These are phyloP conservation scores for Paramecium biaurelia DNA, from an alignment of 73 alveolate genomes.

Conservation along the genomic window DNA sequence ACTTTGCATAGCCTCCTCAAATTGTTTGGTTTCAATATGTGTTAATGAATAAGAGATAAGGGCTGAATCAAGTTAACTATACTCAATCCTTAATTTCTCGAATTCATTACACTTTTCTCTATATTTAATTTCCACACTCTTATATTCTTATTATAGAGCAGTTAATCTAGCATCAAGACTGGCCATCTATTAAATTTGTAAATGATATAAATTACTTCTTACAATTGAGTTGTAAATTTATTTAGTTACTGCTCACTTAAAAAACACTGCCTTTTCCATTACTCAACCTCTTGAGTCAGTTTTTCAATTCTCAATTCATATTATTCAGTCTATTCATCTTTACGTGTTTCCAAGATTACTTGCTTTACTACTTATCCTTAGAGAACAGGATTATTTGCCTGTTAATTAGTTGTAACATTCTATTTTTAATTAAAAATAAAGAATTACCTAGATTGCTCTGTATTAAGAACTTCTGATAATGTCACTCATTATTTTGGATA, in stretches of 20 bases:
- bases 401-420: background rate
- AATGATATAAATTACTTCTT: background rate
- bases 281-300: background rate
- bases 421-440: background rate
- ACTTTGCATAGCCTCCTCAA: background rate
- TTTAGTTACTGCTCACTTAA: background rate
- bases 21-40: background rate
- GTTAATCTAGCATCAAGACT: constrained; percentile 27
- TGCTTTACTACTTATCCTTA: background rate
- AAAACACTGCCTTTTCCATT: background rate
- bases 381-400: background rate
- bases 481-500: background rate
- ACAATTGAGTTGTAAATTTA: background rate
- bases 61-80: background rate
- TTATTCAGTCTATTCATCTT: background rate
- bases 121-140: background rate
- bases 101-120: constrained; percentile 4
- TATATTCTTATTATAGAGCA: background rate
- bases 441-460: background rate
- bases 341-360: constrained; percentile 4
- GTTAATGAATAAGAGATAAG: background rate
- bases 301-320: background rate
- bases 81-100: background rate
- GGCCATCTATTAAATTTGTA: background rate
- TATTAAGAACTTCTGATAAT: background rate